Percentiles rank a stretch among this genome's conserved stretches.
These are phyloP conservation scores for Skeletonema tropicum DNA, from an alignment of 108 stramenopile genomes.

Conservation along the genomic window DNA sequence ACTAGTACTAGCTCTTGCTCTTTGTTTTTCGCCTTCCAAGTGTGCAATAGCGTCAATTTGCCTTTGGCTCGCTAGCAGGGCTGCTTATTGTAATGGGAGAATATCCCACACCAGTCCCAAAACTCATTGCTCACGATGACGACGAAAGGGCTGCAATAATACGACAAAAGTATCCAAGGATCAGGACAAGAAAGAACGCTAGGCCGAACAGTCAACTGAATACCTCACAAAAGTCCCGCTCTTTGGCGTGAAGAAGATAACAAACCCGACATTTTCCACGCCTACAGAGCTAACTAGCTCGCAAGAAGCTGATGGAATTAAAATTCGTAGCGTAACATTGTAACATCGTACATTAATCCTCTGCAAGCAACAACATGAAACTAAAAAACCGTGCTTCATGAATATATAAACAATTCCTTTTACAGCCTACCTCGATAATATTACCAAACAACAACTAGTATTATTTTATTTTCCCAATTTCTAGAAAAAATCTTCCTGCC, in stretches of 20 bases:
- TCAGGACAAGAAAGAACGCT: background rate
- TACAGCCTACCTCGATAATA: background rate
- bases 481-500: background rate
- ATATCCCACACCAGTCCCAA: conserved; percentile 41
- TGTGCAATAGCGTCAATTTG: conserved; percentile 35
- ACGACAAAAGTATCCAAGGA: background rate
- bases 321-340: background rate
- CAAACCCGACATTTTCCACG: background rate
- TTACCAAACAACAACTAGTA: background rate
- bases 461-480: background rate
- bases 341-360: background rate
- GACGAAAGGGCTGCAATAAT: conserved; percentile 12
- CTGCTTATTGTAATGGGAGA: conserved; percentile 23
- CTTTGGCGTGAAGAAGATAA: background rate
- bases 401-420: too few species aligned
- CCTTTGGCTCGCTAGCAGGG: conserved; percentile 25
- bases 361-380: background rate
- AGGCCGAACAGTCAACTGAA: background rate
- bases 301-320: background rate
- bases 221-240: background rate
- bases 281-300: too few species aligned
- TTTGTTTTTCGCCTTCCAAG: conserved; percentile 48
- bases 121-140: conserved; percentile 38
- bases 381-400: background rate
- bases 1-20: conserved; percentile 32